Evolutionary conservation across 1,139 yeast species (phyloP).

Genomic region (Nadsonia starkeyi-henricii): DNA sequence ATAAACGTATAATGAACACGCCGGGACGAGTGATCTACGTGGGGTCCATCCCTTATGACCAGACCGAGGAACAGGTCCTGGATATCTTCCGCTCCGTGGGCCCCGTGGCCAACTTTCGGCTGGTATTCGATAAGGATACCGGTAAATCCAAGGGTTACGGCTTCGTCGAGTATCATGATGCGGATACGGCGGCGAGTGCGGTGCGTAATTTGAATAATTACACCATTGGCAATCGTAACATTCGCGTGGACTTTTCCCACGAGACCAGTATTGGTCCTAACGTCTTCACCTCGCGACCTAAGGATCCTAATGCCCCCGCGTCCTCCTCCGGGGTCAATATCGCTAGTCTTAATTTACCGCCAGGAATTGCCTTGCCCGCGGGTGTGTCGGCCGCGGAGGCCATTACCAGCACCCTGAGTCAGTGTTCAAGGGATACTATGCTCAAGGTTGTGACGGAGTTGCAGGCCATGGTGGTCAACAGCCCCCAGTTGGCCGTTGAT

Average conservation of each 20-base stretch:
- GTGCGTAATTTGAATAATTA: constrained; percentile 77
- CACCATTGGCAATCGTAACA: constrained; percentile 53
- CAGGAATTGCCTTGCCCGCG: constrained; percentile 30
- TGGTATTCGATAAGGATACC: constrained; percentile 75
- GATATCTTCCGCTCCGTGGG: constrained; percentile 74
- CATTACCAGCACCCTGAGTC: constrained; percentile 39
- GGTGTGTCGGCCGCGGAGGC: constrained; percentile 42
- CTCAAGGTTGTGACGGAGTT: constrained; percentile 35
- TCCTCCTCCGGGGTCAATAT: not conserved
- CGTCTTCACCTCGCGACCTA: constrained; percentile 1
- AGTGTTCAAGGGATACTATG: constrained; percentile 30
- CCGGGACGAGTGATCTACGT: constrained; percentile 39
- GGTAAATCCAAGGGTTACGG: constrained; percentile 91
- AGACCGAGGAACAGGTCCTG: constrained; percentile 80
- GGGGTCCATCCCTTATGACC: constrained; percentile 59
- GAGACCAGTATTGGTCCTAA: constrained; percentile 19
- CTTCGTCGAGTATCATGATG: constrained; percentile 59
- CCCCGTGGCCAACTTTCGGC: constrained; percentile 63
- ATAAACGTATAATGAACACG: not conserved
- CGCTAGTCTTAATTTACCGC: constrained; percentile 10
- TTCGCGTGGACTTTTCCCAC: constrained; percentile 54
- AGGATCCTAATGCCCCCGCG: not conserved
- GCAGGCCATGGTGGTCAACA: constrained; percentile 46
- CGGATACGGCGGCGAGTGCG: constrained; percentile 80
- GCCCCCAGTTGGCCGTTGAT: constrained; percentile 36